A percentile compares a stretch with the other conserved stretches of the same genome.
These are phyloP conservation scores for Zychaea mexicana DNA, from an alignment of 371 early-diverging fungal species.

Conservation along the genomic window DNA sequence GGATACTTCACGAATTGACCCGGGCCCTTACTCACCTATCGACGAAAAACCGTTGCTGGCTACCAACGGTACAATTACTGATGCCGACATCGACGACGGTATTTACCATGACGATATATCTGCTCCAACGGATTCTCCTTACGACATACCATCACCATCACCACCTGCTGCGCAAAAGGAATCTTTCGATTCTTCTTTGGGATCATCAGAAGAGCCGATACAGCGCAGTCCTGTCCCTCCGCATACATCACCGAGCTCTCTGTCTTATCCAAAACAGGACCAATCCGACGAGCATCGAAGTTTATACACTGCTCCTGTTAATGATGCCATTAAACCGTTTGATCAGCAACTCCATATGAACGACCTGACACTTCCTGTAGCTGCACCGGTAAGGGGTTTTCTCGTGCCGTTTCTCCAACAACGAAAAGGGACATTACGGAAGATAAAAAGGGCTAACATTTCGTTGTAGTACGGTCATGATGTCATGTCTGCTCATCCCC, in stretches of 20 bases:
- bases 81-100: background rate
- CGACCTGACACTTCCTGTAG: constrained; percentile 11
- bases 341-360: background rate
- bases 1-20: no score
- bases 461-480: background rate
- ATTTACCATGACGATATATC: background rate
- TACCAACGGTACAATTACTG: background rate
- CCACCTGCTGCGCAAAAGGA: background rate
- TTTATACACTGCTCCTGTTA: background rate
- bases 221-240: background rate
- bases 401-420: background rate
- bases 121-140: no score
- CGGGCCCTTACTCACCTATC: background rate
- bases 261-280: background rate
- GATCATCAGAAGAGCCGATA: background rate
- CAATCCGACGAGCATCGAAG: background rate
- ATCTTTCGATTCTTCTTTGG: background rate
- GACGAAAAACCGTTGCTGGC: background rate
- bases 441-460: no score
- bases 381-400: constrained; percentile 14
- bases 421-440: background rate
- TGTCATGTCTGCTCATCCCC: background rate
- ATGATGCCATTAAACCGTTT: constrained; percentile 4
- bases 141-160: background rate
- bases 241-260: background rate